phyloP scores from a whole-genome alignment of 352 stramenopile species.

The Nothophytophthora sp. region DNA sequence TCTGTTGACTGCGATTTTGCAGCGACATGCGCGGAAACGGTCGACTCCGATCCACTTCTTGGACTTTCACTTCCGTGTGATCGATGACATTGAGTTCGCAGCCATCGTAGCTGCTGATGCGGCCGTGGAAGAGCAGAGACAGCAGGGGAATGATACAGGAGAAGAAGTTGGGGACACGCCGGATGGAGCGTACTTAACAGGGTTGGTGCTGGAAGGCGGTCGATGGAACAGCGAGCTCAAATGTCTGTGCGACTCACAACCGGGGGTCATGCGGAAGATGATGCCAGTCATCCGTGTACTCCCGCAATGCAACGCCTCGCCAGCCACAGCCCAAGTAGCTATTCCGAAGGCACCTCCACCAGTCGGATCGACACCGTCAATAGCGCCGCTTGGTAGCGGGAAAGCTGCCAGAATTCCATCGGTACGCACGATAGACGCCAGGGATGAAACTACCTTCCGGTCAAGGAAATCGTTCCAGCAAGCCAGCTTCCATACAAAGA shows the following conservation, averaged over 20 bases:
- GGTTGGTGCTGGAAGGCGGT: constrained; percentile 69
- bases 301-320: constrained; percentile 32
- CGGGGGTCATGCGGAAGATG: constrained; percentile 59
- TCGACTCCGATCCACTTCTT: constrained; percentile 72
- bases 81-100: constrained; percentile 37
- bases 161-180: constrained; percentile 1
- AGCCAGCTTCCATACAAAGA: not conserved
- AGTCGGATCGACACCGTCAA: constrained; percentile 15
- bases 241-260: constrained; percentile 50
- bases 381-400: not conserved
- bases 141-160: constrained; percentile 1
- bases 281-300: constrained; percentile 91
- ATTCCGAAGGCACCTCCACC: constrained; percentile 6
- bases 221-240: constrained; percentile 58
- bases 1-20: constrained; percentile 77
- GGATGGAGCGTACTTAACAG: constrained; percentile 61
- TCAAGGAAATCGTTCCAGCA: not conserved
- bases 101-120: not conserved
- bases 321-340: not conserved
- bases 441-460: not conserved
- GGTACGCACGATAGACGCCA: not conserved
- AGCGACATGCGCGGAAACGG: constrained; percentile 73
- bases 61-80: constrained; percentile 75
- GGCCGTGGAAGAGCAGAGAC: not conserved
- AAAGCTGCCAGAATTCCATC: too few relatives aligned